These are phyloP conservation scores for Coix lacrymajobi DNA, from an alignment of 176 grass and related monocot species.

Conservation along the genomic window DNA sequence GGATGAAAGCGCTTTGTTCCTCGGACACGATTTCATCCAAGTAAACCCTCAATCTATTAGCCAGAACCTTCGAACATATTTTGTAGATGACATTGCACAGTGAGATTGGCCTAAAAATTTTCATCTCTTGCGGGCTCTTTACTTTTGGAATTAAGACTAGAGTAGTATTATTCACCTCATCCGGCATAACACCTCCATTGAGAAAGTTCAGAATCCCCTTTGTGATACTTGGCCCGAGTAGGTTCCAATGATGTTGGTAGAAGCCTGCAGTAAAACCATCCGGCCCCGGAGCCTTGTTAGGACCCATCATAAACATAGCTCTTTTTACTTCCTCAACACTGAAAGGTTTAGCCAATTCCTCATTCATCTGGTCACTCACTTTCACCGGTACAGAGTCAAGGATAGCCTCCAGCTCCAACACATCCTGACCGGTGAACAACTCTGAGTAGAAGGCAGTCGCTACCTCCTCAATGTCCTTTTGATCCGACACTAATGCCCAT, in stretches of 20 bases:
- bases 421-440: not conserved
- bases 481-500: rapidly evolving
- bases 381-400: not conserved
- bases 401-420: not conserved
- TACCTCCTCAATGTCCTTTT: not conserved
- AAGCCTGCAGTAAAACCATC: not conserved
- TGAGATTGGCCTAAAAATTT: not conserved
- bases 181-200: not conserved
- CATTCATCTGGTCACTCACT: not conserved
- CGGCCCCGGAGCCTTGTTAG: not conserved
- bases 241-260: not conserved
- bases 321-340: not conserved
- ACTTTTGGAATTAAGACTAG: not conserved
- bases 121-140: not conserved
- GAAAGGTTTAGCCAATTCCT: not conserved
- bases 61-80: not conserved
- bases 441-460: not conserved
- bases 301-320: not conserved
- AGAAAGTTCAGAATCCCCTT: not conserved
- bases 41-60: not conserved
- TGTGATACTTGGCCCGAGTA: not conserved
- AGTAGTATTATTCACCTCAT: not conserved
- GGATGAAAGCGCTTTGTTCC: not conserved
- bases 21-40: not conserved
- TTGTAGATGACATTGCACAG: not conserved